phyloP scores from a whole-genome alignment of 2,329 filamentous ascomycete genomes.

The Aureobasidium sp. region DNA sequence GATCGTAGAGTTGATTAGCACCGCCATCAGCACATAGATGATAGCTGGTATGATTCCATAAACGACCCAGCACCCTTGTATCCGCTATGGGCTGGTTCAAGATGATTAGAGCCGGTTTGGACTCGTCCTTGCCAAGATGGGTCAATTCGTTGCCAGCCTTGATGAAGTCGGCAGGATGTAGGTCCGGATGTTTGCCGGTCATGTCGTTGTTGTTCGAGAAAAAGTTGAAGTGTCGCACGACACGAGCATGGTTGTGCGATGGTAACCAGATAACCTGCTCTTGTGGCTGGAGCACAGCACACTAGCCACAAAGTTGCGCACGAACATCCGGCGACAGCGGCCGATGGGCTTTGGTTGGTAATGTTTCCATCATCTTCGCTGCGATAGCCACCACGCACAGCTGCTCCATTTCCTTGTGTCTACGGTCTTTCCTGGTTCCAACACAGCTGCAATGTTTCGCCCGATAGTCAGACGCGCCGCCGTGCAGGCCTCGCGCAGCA shows the following conservation, averaged over 20 bases:
- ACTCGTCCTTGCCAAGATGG: slow-evolving; percentile 1
- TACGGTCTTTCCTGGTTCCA: neutral
- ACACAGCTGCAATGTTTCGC: slow-evolving; percentile 43
- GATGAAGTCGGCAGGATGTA: slow-evolving; percentile 14
- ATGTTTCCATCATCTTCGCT: slow-evolving; percentile 5
- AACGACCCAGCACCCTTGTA: slow-evolving; percentile 43
- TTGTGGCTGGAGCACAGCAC: neutral
- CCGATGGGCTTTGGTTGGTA: neutral
- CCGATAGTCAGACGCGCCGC: slow-evolving; percentile 40
- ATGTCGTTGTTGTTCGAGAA: neutral
- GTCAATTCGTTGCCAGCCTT: neutral
- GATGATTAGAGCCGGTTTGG: slow-evolving; percentile 44
- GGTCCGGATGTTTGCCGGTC: neutral
- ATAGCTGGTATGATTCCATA: slow-evolving; percentile 50
- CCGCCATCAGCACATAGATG: slow-evolving; percentile 85
- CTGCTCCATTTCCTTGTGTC: neutral
- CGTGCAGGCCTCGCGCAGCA: slow-evolving; percentile 27
- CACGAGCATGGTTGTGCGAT: neutral
- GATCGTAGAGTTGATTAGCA: slow-evolving; percentile 65
- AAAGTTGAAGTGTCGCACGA: neutral
- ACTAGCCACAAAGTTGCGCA: neutral
- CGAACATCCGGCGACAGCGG: neutral
- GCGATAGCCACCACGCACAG: neutral
- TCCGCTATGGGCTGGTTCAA: slow-evolving; percentile 54
- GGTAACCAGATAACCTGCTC: neutral